Evolutionary conservation across 345 rosid genomes (phyloP).

Genomic region (Euphorbia pulcherrima): DNA sequence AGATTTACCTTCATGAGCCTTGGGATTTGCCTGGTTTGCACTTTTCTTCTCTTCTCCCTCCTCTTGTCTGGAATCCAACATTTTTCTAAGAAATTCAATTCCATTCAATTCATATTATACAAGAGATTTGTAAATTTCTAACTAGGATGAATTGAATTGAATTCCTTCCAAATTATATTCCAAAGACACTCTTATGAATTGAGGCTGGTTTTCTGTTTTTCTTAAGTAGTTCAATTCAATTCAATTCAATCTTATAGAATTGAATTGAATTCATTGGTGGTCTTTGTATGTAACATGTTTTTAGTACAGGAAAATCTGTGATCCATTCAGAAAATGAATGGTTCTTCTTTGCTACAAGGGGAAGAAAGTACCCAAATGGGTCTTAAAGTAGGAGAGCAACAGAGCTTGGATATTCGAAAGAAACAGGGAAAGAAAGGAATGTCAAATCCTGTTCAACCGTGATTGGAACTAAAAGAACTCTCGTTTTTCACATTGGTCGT

Average conservation of each 20-base stretch:
- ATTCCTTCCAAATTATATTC: too few species aligned
- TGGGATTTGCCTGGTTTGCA: conserved; percentile 84
- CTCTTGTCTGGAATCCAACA: too few species aligned
- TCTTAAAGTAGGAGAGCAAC: conserved; percentile 80
- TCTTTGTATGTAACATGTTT: background rate
- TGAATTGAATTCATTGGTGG: too few species aligned
- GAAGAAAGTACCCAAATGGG: conserved; percentile 85
- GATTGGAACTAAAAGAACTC: conserved; percentile 87
- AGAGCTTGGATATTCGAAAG: conserved; percentile 82
- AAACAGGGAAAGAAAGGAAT: conserved; percentile 80
- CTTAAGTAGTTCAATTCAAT: too few species aligned
- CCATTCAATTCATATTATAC: too few species aligned
- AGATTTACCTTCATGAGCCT: conserved; percentile 71
- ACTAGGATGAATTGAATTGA: too few species aligned
- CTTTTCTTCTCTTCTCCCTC: background rate
- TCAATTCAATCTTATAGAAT: too few species aligned
- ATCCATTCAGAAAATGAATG: conserved; percentile 74
- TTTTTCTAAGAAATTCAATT: too few species aligned
- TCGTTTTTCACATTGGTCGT: conserved; percentile 81
- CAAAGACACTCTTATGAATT: conserved; percentile 3
- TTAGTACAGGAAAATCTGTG: conserved; percentile 48
- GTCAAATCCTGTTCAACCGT: conserved; percentile 53
- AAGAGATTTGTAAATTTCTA: too few species aligned
- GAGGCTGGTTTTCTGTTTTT: background rate
- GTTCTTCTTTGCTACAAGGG: conserved; percentile 83